Evolutionary conservation across 805 yeast species (phyloP).

Genomic region (Zygosaccharomyces gambellarensis): DNA sequence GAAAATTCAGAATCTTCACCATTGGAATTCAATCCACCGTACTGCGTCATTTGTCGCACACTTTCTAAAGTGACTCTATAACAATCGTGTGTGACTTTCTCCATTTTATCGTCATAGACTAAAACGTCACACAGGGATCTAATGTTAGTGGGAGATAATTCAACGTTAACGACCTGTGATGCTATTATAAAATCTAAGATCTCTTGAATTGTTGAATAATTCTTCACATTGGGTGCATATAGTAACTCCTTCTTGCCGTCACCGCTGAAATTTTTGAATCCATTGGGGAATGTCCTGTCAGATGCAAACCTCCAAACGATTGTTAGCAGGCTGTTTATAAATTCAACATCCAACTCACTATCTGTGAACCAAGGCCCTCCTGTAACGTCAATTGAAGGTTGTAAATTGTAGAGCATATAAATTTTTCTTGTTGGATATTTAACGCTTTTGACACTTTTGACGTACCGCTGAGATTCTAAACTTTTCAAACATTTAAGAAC

Average conservation of each 20-base stretch:
- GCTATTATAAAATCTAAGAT: slow-evolving; percentile 68
- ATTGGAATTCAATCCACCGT: slow-evolving; percentile 25
- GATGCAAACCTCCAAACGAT: slow-evolving; percentile 88
- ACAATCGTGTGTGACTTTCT: slow-evolving; percentile 53
- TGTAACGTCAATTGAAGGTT: slow-evolving; percentile 91
- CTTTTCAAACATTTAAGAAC: slow-evolving; percentile 77
- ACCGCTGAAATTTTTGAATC: slow-evolving; percentile 41
- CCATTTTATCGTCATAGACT: slow-evolving; percentile 80
- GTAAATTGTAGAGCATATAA: slow-evolving; percentile 89
- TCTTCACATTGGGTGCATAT: slow-evolving; percentile 54
- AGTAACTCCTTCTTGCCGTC: slow-evolving; percentile 21
- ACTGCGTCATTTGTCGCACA: slow-evolving; percentile 55
- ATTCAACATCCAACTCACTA: slow-evolving; percentile 88
- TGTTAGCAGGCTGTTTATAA: slow-evolving; percentile 74
- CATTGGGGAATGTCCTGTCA: slow-evolving; percentile 68
- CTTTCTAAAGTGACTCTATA: slow-evolving; percentile 84
- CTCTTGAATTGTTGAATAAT: slow-evolving; percentile 65
- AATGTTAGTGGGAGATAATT: slow-evolving; percentile 67
- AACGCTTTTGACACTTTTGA: slow-evolving; percentile 86
- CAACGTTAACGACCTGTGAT: slow-evolving; percentile 76
- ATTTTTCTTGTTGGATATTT: slow-evolving; percentile 92
- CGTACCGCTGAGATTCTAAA: slow-evolving; percentile 72
- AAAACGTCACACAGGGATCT: slow-evolving; percentile 82
- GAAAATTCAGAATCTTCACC: slow-evolving; percentile 34
- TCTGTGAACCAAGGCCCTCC: slow-evolving; percentile 99